Conservation (phyloP, 495 filamentous ascomycete species). For the Hypomontagnella monticulosa region DNA sequence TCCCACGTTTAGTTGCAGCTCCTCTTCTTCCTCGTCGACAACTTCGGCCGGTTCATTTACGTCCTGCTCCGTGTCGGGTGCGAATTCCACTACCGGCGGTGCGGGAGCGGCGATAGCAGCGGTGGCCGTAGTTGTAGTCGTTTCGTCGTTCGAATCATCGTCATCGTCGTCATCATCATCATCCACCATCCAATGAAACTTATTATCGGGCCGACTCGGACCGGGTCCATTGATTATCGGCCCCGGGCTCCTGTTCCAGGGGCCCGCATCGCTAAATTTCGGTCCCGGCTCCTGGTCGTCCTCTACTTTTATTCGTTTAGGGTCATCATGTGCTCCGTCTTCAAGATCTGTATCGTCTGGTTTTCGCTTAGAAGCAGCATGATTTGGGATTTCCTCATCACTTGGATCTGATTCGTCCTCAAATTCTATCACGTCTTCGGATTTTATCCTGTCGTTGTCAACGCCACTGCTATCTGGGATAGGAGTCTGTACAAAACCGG, state of each 20-base stretch:
- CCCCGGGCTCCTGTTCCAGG: slow-evolving; percentile 36
- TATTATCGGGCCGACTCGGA: slow-evolving; percentile 8
- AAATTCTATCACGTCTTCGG: slow-evolving; percentile 35
- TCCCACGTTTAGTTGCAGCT: slow-evolving; percentile 70
- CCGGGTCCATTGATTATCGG: neutral
- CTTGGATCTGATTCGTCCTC: slow-evolving; percentile 22
- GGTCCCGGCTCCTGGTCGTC: slow-evolving; percentile 43
- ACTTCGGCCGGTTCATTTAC: slow-evolving; percentile 25
- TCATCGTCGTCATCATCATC: slow-evolving; percentile 43
- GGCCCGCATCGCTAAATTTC: slow-evolving; percentile 45
- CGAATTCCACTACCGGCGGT: slow-evolving; percentile 2
- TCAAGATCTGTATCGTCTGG: slow-evolving; percentile 48
- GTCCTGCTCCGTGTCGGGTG: slow-evolving; percentile 23
- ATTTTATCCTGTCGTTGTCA: slow-evolving; percentile 4
- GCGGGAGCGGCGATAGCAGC: neutral
- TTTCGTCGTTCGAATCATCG: slow-evolving; percentile 32
- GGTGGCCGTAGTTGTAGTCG: neutral
- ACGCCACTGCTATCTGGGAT: neutral
- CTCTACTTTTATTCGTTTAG: slow-evolving; percentile 44
- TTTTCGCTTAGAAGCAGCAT: slow-evolving; percentile 43
- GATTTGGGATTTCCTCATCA: neutral
- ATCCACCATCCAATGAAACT: slow-evolving; percentile 45
- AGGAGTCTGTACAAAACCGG: slow-evolving; percentile 25
- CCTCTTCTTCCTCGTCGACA: slow-evolving; percentile 49
- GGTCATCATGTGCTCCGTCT: slow-evolving; percentile 50